Percentiles rank a stretch among this genome's conserved stretches.
phyloP scores from a whole-genome alignment of 192 early-diverging fungal genomes.

The Kappamyces sp. region DNA sequence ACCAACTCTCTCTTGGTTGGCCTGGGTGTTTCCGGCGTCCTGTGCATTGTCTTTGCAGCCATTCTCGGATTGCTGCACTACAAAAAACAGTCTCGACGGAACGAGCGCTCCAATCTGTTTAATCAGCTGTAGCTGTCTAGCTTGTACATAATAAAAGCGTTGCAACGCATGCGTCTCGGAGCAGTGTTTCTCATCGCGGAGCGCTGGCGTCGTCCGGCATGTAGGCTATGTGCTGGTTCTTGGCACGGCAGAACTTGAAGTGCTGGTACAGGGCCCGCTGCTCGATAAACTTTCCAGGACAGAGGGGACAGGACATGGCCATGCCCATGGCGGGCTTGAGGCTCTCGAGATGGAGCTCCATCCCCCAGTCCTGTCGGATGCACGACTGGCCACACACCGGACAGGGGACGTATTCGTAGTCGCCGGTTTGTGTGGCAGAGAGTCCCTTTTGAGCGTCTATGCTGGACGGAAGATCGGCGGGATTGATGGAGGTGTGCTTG shows the following conservation, averaged over 20 bases:
- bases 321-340: slow-evolving; percentile 49
- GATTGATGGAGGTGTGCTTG: slow-evolving; percentile 34
- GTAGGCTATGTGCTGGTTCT: background rate
- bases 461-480: slow-evolving; percentile 24
- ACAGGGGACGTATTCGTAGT: slow-evolving; percentile 46
- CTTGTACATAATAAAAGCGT: too few relatives aligned
- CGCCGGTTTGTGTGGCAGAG: slow-evolving; percentile 17
- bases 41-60: too few relatives aligned
- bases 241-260: slow-evolving; percentile 46
- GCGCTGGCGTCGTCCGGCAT: too few relatives aligned
- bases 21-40: too few relatives aligned
- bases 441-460: slow-evolving; percentile 20
- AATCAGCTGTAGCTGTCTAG: too few relatives aligned
- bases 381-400: slow-evolving; percentile 47
- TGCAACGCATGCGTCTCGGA: too few relatives aligned
- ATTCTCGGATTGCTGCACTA: too few relatives aligned
- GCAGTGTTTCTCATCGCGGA: too few relatives aligned
- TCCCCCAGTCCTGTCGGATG: slow-evolving; percentile 44
- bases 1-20: too few relatives aligned
- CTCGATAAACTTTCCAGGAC: slow-evolving; percentile 38
- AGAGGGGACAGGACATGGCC: slow-evolving; percentile 42
- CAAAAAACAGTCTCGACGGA: too few relatives aligned
- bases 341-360: slow-evolving; percentile 48
- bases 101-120: too few relatives aligned
- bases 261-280: slow-evolving; percentile 50